Evolutionary conservation across 257 asterid genomes (phyloP), one percentile per base, ranked within the genome.

Genomic region (Fraxinus americana): DNA sequence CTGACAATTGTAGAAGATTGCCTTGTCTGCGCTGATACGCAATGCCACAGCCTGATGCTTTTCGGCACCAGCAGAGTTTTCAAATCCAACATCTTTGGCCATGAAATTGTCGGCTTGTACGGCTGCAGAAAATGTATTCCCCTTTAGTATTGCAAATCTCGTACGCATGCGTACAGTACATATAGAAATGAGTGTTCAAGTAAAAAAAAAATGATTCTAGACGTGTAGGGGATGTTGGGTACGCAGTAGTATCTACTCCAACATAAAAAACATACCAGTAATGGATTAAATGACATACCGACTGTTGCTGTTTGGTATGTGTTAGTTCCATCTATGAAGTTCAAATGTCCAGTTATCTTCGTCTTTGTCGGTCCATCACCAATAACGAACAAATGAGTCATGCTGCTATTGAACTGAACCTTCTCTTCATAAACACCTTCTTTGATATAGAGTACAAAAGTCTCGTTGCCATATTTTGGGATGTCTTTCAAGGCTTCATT

Each of bases 31-130:
- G 21, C 90, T 87, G n/a, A 90, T 94, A 0, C 97, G 96, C 30
- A 93, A 89, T 6, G 98, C 97, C 75, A 93, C 96, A 7, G 92
- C 98, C 27, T 91, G 97, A 75, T 87, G 88, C 77, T 65, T 86
- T 27, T 77, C 70, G 0, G 90, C 87, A 30, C 97, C 96, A 4
- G 97, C 98, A 0, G 87, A 81, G 92, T 93, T 93, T 17, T 91
- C 92, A 48, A 92, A 84, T 68, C 91, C 88, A 14, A 91, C 86
- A 90, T 90, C 89, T 70, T 83, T 80, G 16, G 89, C 97, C 16
- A 91, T 87, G 83, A 92, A 92, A 21, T 88, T 86, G 80, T 89
- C 88, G 13, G 94, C 96, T 7, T 94, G 89, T 17, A 92, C 87
- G 4, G 89, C 98, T 92, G 82, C 79, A 76, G 4, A 25, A 68